phyloP scores from a whole-genome alignment of 1,139 yeast genomes.

The Candida frijolesensis region DNA sequence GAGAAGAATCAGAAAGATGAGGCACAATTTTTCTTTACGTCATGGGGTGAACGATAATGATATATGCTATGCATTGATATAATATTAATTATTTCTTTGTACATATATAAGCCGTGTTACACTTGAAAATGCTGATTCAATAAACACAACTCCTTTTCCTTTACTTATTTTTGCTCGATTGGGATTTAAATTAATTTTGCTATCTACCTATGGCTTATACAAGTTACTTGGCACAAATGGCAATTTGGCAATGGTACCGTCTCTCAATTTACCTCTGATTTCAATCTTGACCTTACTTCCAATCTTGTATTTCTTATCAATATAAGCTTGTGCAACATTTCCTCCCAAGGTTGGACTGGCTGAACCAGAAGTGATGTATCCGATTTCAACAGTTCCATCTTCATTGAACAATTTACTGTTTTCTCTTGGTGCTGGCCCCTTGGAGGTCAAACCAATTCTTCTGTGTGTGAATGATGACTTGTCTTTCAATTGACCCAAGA shows the following conservation, averaged over 20 bases:
- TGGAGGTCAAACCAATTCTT: slow-evolving; percentile 72
- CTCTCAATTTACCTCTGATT: slow-evolving; percentile 81
- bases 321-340: slow-evolving; percentile 90
- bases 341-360: slow-evolving; percentile 86
- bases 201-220: slow-evolving; percentile 14
- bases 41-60: no score
- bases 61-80: no score
- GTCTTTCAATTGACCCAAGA: slow-evolving; percentile 69
- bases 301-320: slow-evolving; percentile 72
- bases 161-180: no score
- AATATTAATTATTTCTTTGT: no score
- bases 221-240: slow-evolving; percentile 65
- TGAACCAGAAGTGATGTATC: slow-evolving; percentile 85
- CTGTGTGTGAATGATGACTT: slow-evolving; percentile 59
- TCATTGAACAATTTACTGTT: slow-evolving; percentile 66
- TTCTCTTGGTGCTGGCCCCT: slow-evolving; percentile 93
- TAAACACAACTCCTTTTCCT: no score
- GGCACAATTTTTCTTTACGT: no score
- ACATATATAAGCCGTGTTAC: no score
- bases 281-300: slow-evolving; percentile 78
- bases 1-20: no score
- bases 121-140: no score
- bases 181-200: background rate
- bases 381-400: slow-evolving; percentile 56
- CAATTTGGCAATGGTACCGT: slow-evolving; percentile 73